phyloP scores from a whole-genome alignment of 176 grass and related monocot genomes.

The Saccharum officinarum region DNA sequence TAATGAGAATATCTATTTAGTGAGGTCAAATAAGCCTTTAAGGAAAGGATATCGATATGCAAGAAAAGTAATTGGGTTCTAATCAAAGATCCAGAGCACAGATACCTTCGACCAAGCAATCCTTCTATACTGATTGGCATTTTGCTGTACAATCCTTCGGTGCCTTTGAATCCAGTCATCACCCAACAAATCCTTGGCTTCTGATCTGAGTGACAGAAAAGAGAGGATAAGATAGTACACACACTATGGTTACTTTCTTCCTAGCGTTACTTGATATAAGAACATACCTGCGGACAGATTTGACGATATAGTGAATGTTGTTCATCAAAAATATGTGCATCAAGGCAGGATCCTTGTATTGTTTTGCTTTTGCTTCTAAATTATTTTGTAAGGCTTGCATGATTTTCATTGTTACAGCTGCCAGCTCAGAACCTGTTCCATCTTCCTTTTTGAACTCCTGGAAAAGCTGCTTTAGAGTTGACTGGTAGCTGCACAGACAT shows the following conservation, averaged over 20 bases:
- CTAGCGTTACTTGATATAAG: background rate
- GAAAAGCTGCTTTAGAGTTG: slow-evolving; percentile 94
- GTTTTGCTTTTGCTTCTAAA: slow-evolving; percentile 88
- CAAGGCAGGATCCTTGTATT: slow-evolving; percentile 90
- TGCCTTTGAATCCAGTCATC: slow-evolving; percentile 99
- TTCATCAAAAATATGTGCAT: slow-evolving; percentile 96
- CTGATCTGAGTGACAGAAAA: slow-evolving; percentile 59
- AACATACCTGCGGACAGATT: slow-evolving; percentile 84
- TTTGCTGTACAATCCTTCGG: slow-evolving; percentile 88
- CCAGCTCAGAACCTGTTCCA: slow-evolving; percentile 77
- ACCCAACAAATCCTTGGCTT: slow-evolving; percentile 91
- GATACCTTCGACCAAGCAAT: slow-evolving; percentile 95
- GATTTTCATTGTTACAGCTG: slow-evolving; percentile 86
- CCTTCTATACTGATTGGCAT: slow-evolving; percentile 94
- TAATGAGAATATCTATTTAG: slow-evolving; percentile 22
- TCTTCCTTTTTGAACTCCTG: slow-evolving; percentile 82
- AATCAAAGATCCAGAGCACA: slow-evolving; percentile 6
- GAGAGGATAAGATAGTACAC: background rate
- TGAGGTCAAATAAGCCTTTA: background rate
- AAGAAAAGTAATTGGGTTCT: slow-evolving; percentile 1
- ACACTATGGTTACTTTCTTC: slow-evolving; percentile 12
- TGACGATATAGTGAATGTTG: slow-evolving; percentile 95
- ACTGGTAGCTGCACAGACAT: slow-evolving; percentile 72
- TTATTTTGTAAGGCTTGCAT: slow-evolving; percentile 97
- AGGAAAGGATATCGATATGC: background rate